Evolutionary conservation across 129 eudicot species (phyloP).

Genomic region (Kitagawia praeruptora): DNA sequence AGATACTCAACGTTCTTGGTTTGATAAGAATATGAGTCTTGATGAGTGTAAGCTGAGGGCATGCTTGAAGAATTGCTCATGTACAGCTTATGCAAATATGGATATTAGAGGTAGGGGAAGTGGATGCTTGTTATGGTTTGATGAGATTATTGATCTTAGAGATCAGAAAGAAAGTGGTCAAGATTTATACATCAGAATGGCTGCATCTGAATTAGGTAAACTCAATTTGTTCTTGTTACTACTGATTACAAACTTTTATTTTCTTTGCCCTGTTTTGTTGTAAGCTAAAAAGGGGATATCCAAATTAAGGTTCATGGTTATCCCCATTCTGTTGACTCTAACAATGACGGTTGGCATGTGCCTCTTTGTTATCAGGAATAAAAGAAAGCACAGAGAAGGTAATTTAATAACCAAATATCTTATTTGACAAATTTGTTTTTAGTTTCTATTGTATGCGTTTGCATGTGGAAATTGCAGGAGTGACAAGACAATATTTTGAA

Average conservation of each 20-base stretch:
- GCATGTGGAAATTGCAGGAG: neutral
- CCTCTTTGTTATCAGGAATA: neutral
- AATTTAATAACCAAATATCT: neutral
- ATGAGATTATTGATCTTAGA: constrained; percentile 39
- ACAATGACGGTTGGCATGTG: neutral
- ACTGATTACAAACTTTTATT: neutral
- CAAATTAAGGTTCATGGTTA: neutral
- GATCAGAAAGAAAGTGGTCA: constrained; percentile 18
- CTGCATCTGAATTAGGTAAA: constrained; percentile 39
- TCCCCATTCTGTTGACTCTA: neutral
- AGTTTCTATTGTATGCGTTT: neutral
- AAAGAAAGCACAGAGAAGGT: neutral
- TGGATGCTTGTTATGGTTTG: constrained; percentile 58
- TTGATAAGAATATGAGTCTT: constrained; percentile 25
- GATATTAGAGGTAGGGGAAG: constrained; percentile 32
- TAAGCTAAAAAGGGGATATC: neutral
- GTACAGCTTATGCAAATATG: constrained; percentile 39
- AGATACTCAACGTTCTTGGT: constrained; percentile 20
- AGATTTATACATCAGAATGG: constrained; percentile 32
- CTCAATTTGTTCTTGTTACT: neutral
- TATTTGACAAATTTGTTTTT: neutral
- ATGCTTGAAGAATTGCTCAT: constrained; percentile 45
- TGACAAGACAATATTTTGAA: neutral
- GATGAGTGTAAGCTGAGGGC: constrained; percentile 31
- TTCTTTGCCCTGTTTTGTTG: neutral